Evolutionary conservation across 2,329 filamentous ascomycete species (phyloP), one percentile per base, ranked within the genome.

Genomic region (Nannizziopsis arthrosporioides): DNA sequence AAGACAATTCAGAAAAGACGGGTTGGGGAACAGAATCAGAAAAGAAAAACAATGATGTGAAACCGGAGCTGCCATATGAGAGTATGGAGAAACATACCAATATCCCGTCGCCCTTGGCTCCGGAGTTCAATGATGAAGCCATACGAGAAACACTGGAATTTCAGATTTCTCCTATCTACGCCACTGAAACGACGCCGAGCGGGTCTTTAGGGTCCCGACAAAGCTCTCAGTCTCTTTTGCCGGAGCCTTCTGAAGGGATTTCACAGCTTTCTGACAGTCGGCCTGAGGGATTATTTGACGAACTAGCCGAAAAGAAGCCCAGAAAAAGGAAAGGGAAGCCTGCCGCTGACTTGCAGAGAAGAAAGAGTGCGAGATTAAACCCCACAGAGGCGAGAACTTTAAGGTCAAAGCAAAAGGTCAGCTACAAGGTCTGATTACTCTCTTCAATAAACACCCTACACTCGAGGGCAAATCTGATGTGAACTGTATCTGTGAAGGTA

Each of bases 351-450:
- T 22, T 39, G 3, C 45, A 42, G 30, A 41, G 32, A 12, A 47
- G 45, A 37, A 47, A 47, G 30, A 47, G 45, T 19, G 37, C 45
- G 31, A 47, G 45, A 30, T 10, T 47, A 30, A 47, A 47, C 17
- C 45, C 45, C 1, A 19, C 44, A 12, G 45, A 36, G 10, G 31
- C 36, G 15, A 47, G 45, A 42, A 15, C 31, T 5, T 32, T 47
- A 12, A 41, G 45, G 12, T 39, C 37, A 8, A 47, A 31, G 32
- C 1, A 37, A 36, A 42, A 42, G 9, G 27, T 47, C 38, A 34
- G 30, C 8, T 47, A 47, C 45, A 47, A 47, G 14, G 41, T 32
- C 34, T 47, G 44, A 47, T 14, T 47, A 2, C 5, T 3, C 6
- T 14, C 5, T 34, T 41, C 6, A 19, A 6, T 19, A 17, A 12